phyloP scores from a whole-genome alignment of 305 asterid species.

The Lippia alba region DNA sequence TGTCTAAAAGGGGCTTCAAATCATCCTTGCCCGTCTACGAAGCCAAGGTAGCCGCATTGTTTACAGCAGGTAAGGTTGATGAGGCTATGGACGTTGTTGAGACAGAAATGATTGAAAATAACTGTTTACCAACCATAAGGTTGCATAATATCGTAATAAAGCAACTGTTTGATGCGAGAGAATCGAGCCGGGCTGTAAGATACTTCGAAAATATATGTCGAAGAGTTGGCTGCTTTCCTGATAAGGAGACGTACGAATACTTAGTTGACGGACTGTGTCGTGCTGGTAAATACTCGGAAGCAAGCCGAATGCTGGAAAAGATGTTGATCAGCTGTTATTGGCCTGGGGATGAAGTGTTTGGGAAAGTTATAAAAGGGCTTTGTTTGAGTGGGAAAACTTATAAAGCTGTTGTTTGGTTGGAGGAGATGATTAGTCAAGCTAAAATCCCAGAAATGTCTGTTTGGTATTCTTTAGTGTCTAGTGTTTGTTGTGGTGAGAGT shows the following conservation, averaged over 20 bases:
- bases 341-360: conserved; percentile 61
- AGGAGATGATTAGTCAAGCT: conserved; percentile 83
- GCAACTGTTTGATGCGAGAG: conserved; percentile 57
- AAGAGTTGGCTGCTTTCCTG: conserved; percentile 64
- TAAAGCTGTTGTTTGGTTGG: conserved; percentile 75
- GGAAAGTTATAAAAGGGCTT: conserved; percentile 63
- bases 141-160: conserved; percentile 66
- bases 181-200: conserved; percentile 50
- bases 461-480: conserved; percentile 69
- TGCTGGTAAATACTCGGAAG: conserved; percentile 67
- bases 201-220: conserved; percentile 64
- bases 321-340: conserved; percentile 60
- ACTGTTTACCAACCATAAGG: conserved; percentile 59
- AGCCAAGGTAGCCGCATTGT: conserved; percentile 67
- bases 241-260: conserved; percentile 59
- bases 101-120: conserved; percentile 60
- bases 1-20: conserved; percentile 62
- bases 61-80: conserved; percentile 48
- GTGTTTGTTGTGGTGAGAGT: conserved; percentile 51
- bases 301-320: conserved; percentile 69
- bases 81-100: conserved; percentile 67
- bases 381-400: conserved; percentile 59
- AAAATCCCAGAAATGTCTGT: conserved; percentile 61
- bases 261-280: conserved; percentile 72
- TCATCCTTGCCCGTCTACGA: conserved; percentile 60